Base-by-base conservation (phyloP, 148 eudicot species). In the Heliamphora exappendiculata region DNA sequence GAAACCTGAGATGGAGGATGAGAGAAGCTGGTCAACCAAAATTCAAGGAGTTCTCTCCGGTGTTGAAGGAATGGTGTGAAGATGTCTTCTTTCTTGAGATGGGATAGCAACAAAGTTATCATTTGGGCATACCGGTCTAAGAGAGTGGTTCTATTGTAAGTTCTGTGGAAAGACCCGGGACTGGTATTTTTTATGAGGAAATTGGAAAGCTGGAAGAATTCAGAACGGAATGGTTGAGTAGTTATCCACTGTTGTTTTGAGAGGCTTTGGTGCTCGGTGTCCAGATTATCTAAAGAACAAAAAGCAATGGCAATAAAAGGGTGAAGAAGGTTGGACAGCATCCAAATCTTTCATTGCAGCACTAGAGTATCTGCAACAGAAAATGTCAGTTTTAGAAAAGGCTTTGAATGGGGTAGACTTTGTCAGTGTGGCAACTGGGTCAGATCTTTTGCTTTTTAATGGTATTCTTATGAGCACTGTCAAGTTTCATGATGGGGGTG, bases 31-130 rank as follows among this genome's bases (percentile, higher is more conserved):
- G 99, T 79, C 78, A 14, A 74, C 72, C 26, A 82, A 84, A 68
- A 65, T 76, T 81, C 86, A 78, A 75, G 84, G 82, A 59, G 73
- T 75, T 59, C 54, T 80, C 65, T 84, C 88, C 3, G 94, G 91
- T 44, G 80, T 78, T 95, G 63, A 83, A 82, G 36, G 96, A 89
- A 76, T 89, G 94, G 91, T 87, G 90, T 76, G 99, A 93, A 77
- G 99, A 95, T 79, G 86, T 92, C 70, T 91, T 91, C 77, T 92
- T 95, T 84, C 82, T 93, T 29, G 99, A 92, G 74, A 87, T 95
- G 90, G 93, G 84, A 77, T 64, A 83, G 53, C 83, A 81, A 55
- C 81, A 83, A 53, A 75, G 63, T 44, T 79, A 70, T 70, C 78
- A 83, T 50, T 72, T 60, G 22, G 86, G 62, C 36, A 68, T 57